These are phyloP conservation scores for Apiospora aurea DNA, from an alignment of 2,329 filamentous ascomycete genomes.

Conservation along the genomic window DNA sequence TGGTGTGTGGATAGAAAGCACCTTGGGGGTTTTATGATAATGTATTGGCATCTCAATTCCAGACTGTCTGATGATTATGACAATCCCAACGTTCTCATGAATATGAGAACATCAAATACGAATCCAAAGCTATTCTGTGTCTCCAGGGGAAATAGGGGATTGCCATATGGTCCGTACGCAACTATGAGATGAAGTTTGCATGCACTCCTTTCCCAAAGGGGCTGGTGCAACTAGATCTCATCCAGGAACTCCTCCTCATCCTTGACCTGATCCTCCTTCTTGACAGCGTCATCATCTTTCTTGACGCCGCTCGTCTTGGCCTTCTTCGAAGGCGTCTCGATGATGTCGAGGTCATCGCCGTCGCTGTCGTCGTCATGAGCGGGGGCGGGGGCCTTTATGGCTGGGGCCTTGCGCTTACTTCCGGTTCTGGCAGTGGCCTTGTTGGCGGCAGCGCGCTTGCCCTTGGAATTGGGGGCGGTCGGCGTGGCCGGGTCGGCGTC, in stretches of 20 bases:
- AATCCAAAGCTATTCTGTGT: neutral
- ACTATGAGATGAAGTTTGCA: neutral
- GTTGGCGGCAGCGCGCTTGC: conserved; percentile 29
- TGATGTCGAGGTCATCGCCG: neutral
- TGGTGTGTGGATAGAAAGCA: neutral
- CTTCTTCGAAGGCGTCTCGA: neutral
- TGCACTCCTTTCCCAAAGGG: neutral
- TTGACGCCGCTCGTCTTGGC: neutral
- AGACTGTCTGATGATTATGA: neutral
- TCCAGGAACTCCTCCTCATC: neutral
- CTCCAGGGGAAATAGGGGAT: neutral
- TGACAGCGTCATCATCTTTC: neutral
- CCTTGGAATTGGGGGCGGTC: conserved; percentile 29
- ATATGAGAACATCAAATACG: neutral
- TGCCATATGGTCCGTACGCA: neutral
- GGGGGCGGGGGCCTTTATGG: neutral
- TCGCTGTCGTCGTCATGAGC: neutral
- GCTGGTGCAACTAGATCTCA: neutral
- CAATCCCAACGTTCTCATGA: neutral
- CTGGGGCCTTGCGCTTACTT: conserved; percentile 26
- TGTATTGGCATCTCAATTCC: neutral
- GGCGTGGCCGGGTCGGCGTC: neutral
- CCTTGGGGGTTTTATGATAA: neutral
- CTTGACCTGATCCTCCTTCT: neutral
- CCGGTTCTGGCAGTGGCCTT: conserved; percentile 40